Evolutionary conservation across 2,329 filamentous ascomycete genomes (phyloP).

Genomic region (Neobulgaria alba): DNA sequence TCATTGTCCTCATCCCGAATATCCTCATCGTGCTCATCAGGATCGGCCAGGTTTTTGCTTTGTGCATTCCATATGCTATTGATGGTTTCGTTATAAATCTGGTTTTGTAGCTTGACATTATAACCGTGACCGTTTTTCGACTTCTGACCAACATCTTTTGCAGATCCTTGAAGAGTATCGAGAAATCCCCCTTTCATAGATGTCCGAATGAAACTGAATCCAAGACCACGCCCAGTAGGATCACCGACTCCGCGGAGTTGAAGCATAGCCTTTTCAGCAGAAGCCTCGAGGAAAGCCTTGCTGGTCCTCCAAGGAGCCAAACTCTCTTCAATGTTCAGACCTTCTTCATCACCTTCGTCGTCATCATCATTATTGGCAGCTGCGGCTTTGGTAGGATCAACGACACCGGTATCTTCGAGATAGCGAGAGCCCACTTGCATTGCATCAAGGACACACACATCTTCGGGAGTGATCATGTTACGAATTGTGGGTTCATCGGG

Average conservation of each 20-base stretch:
- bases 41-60: slow-evolving; percentile 66
- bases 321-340: slow-evolving; percentile 72
- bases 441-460: slow-evolving; percentile 86
- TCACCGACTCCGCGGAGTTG: slow-evolving; percentile 91
- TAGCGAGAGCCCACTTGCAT: slow-evolving; percentile 95
- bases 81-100: slow-evolving; percentile 85
- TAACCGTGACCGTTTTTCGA: slow-evolving; percentile 92
- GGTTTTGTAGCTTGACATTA: slow-evolving; percentile 91
- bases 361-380: slow-evolving; percentile 55
- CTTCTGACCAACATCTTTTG: slow-evolving; percentile 58
- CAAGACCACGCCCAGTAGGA: slow-evolving; percentile 84
- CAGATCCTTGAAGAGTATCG: slow-evolving; percentile 34
- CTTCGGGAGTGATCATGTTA: slow-evolving; percentile 87
- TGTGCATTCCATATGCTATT: slow-evolving; percentile 88
- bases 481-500: slow-evolving; percentile 77
- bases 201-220: slow-evolving; percentile 94
- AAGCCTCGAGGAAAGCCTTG: slow-evolving; percentile 92
- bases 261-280: slow-evolving; percentile 92
- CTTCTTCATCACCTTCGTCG: slow-evolving; percentile 35
- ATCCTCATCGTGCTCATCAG: slow-evolving; percentile 56
- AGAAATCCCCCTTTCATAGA: slow-evolving; percentile 97
- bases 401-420: slow-evolving; percentile 83
- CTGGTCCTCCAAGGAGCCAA: slow-evolving; percentile 95
- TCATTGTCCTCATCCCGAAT: slow-evolving; percentile 36
- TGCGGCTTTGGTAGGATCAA: slow-evolving; percentile 54